Conservation (phyloP, 2,329 filamentous ascomycete species). For the Verticillium longisporum region DNA sequence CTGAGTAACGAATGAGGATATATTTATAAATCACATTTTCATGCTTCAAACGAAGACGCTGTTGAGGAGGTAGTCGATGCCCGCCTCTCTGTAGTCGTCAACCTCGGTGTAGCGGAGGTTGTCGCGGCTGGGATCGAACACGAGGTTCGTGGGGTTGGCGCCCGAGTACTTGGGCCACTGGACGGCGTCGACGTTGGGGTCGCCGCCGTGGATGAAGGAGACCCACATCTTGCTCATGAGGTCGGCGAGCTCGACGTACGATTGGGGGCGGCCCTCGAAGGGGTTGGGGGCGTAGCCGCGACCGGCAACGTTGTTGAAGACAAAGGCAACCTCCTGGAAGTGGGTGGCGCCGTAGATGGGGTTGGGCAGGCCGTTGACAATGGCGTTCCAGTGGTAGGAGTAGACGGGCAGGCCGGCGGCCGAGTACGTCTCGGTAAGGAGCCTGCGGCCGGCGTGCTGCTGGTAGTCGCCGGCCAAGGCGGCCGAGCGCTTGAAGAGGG, state of each 20-base stretch:
- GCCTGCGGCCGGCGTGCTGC: constrained; percentile 49
- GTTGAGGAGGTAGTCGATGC: constrained; percentile 29
- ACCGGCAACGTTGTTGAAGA: constrained; percentile 45
- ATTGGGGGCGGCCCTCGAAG: constrained; percentile 31
- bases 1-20: background rate
- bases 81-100: constrained; percentile 36
- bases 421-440: constrained; percentile 45
- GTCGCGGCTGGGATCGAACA: constrained; percentile 42
- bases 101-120: constrained; percentile 28
- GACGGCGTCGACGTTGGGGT: constrained; percentile 30
- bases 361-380: constrained; percentile 9
- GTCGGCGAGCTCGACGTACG: constrained; percentile 32
- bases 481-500: constrained; percentile 46
- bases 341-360: constrained; percentile 17
- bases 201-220: constrained; percentile 35
- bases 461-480: constrained; percentile 47
- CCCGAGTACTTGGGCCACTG: constrained; percentile 37
- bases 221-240: constrained; percentile 46
- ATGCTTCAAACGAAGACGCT: background rate
- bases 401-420: constrained; percentile 42
- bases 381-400: constrained; percentile 42
- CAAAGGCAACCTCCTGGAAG: constrained; percentile 24
- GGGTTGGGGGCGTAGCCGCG: constrained; percentile 43
- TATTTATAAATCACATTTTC: too few species aligned
- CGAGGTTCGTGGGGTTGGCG: constrained; percentile 33